A percentile compares a stretch with the other conserved stretches of the same genome.
Evolutionary conservation across 1,139 yeast genomes (phyloP).

Genomic region (Taphrina communis): DNA sequence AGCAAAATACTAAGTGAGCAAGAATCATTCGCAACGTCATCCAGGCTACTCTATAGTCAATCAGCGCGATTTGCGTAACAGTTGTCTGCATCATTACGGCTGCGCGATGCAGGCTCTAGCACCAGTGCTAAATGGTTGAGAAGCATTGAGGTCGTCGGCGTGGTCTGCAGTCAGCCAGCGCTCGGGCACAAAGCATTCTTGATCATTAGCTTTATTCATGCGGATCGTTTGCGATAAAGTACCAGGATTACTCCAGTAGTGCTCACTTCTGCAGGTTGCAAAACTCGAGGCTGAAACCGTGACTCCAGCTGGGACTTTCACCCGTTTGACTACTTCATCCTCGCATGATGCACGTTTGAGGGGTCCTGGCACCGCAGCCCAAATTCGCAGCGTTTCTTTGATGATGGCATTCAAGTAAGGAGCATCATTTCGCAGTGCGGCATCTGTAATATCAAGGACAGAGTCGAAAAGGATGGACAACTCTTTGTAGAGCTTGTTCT

Average conservation of each 20-base stretch:
- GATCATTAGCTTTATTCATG: background rate
- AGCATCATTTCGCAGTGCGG: background rate
- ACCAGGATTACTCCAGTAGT: conserved; percentile 8
- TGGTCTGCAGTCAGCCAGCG: background rate
- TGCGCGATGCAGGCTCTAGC: conserved; percentile 1
- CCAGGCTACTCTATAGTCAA: background rate
- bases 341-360: background rate
- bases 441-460: background rate
- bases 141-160: background rate
- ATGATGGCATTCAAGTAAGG: conserved; percentile 4
- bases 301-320: background rate
- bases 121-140: conserved; percentile 6
- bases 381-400: background rate
- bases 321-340: background rate
- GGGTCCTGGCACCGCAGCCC: conserved; percentile 17
- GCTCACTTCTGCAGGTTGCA: background rate
- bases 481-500: background rate
- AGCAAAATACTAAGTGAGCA: background rate
- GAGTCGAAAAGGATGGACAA: background rate
- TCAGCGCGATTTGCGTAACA: too few relatives aligned
- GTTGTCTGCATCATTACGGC: background rate
- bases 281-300: background rate
- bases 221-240: background rate
- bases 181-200: conserved; percentile 4
- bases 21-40: conserved; percentile 5